phyloP scores from a whole-genome alignment of 768 basidiomycete genomes.

The Lyophyllum shimeji region DNA sequence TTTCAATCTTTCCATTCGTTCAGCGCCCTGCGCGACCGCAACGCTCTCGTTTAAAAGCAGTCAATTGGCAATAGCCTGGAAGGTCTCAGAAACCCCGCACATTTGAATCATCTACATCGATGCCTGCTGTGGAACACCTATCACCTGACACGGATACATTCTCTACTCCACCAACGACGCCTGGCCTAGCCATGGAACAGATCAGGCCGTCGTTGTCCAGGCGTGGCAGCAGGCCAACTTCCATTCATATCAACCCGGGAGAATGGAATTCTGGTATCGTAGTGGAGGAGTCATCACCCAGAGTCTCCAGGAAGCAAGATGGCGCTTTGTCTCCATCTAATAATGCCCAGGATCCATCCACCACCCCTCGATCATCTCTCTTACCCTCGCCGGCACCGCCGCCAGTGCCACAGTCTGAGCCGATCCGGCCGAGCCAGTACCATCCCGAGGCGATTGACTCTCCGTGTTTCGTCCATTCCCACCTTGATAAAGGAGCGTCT shows the following conservation, averaged over 20 bases:
- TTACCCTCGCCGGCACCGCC: conserved; percentile 14
- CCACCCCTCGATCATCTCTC: conserved; percentile 19
- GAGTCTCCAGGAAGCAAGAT: conserved; percentile 22
- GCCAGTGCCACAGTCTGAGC: conserved; percentile 15
- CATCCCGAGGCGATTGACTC: conserved; percentile 47
- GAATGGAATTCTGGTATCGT: conserved; percentile 45
- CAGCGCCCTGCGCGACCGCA: not conserved
- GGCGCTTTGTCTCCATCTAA: conserved; percentile 15
- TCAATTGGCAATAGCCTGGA: not conserved
- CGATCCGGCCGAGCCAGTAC: conserved; percentile 12
- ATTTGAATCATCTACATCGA: not conserved
- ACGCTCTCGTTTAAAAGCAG: not conserved
- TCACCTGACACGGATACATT: conserved; percentile 38
- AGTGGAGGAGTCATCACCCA: conserved; percentile 37
- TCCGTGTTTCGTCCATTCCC: conserved; percentile 92
- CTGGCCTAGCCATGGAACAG: conserved; percentile 22
- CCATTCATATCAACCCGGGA: conserved; percentile 39
- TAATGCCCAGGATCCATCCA: conserved; percentile 19
- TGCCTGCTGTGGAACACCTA: conserved; percentile 13
- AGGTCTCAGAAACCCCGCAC: conserved; percentile 6
- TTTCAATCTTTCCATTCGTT: not conserved
- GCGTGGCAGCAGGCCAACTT: conserved; percentile 42
- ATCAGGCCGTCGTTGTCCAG: conserved; percentile 41
- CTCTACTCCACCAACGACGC: conserved; percentile 43
- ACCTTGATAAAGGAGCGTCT: conserved; percentile 80